Percentiles rank a stretch among this genome's conserved stretches.
phyloP scores from a whole-genome alignment of 2,329 filamentous ascomycete genomes.

The Epichloe sibirici region DNA sequence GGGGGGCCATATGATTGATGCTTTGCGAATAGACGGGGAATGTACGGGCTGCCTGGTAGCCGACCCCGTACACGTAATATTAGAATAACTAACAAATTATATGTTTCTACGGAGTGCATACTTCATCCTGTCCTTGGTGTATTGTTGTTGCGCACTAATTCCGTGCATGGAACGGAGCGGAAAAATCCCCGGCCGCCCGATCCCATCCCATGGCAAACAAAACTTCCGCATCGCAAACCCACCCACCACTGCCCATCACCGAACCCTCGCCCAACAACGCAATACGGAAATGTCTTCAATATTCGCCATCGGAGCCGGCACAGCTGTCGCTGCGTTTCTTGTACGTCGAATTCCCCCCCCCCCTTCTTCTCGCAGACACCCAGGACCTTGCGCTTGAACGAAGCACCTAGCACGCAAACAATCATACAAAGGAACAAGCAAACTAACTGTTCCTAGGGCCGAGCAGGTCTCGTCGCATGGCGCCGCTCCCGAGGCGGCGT shows the following conservation, averaged over 20 bases:
- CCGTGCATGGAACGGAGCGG: conserved; percentile 7
- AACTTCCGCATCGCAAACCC: conserved; percentile 11
- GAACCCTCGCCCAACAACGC: neutral
- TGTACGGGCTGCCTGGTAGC: no score
- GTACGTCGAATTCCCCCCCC: conserved; percentile 19
- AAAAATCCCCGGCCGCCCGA: conserved; percentile 9
- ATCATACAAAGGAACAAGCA: neutral
- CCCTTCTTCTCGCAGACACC: no score
- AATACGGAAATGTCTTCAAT: conserved; percentile 27
- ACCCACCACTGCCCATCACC: neutral
- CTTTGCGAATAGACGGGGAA: no score
- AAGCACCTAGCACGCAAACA: no score
- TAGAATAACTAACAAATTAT: no score
- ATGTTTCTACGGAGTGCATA: no score
- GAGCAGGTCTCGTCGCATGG: conserved; percentile 81
- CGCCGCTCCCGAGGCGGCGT: conserved; percentile 68
- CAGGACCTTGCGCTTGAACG: no score
- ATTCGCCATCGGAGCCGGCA: conserved; percentile 34
- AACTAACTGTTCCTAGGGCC: conserved; percentile 48
- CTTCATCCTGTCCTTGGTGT: neutral
- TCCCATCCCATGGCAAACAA: conserved; percentile 18
- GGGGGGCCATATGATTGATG: neutral
- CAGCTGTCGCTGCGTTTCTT: conserved; percentile 39
- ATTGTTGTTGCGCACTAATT: neutral
- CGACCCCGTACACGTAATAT: no score